Evolutionary conservation across 768 basidiomycete genomes (phyloP), one percentile per base, ranked within the genome.

Genomic region (Chalciporus sphaerocephalus): DNA sequence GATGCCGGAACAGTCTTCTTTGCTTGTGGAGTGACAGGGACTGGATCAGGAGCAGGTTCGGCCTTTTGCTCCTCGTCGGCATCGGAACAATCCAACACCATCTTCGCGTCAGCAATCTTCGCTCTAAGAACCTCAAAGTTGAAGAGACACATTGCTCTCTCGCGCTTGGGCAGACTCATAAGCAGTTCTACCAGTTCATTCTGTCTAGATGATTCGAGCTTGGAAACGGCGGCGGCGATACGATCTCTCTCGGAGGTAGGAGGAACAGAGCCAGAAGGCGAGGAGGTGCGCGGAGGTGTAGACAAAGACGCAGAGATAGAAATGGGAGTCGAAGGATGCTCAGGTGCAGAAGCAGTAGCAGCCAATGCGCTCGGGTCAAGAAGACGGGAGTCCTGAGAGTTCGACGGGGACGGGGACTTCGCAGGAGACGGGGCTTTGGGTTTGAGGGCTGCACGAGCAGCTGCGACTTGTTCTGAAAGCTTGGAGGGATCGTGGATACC

Each of bases 131-230:
- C 76, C 54, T 93, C 90, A 11, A 74, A 72, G 52, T 92, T 94
- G 74, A 95, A 95, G 32, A 94, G 71, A 66, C 92, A 93, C 80
- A 94, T 77, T 0, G 90, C 91, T 12, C 92, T 80, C 53, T 95
- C 92, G 48, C 87, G 80, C 67, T 92, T 94, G 1, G 87, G 83
- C 15, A 95, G 74, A 54, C 82, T 85, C 85, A 92, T 87, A 27
- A 94, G 67, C 40, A 95, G 71, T 18, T 86, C 87, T 0, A 84
- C 81, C 36, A 94, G 74, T 51, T 88, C 85, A 2, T 57, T 58
- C 36, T 82, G 79, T 40, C 80, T 75, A 0, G 70, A 60, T 5
- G 76, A 69, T 62, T 90, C 87, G 5, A 88, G 70, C 58, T 74
- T 80, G 48, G 69, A 62, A 36, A 93, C 76, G 2, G 88, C 85